Evolutionary conservation across 2,329 filamentous ascomycete species (phyloP).

Genomic region (Periconia sp.): DNA sequence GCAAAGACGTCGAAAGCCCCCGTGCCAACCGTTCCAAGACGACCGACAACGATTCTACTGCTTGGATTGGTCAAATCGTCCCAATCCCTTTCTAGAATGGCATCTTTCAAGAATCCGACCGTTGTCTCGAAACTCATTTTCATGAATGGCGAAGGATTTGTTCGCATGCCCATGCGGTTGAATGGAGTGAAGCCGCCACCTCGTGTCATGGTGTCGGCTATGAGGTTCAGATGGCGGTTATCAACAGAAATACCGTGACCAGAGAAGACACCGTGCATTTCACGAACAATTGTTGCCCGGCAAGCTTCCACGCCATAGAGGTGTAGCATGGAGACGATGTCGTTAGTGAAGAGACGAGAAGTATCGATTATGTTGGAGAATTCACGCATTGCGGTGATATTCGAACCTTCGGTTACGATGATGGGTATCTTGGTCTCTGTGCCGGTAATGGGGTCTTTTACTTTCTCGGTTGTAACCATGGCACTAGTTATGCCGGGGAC

Average conservation of each 20-base stretch:
- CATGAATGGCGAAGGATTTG: slow-evolving; percentile 88
- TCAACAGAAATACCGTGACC: slow-evolving; percentile 94
- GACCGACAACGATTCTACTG: slow-evolving; percentile 85
- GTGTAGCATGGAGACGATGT: slow-evolving; percentile 82
- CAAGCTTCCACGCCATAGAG: slow-evolving; percentile 95
- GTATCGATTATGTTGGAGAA: slow-evolving; percentile 86
- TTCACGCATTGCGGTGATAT: slow-evolving; percentile 87
- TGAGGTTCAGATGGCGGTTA: slow-evolving; percentile 89
- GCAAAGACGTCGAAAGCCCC: slow-evolving; percentile 86
- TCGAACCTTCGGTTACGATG: slow-evolving; percentile 83
- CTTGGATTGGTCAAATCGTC: slow-evolving; percentile 87
- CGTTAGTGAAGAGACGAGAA: slow-evolving; percentile 87
- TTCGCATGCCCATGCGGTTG: slow-evolving; percentile 85
- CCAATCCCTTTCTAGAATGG: slow-evolving; percentile 86
- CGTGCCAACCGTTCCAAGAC: slow-evolving; percentile 82
- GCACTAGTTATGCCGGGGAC: slow-evolving; percentile 79
- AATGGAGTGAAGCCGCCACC: slow-evolving; percentile 89
- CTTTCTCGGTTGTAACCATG: slow-evolving; percentile 64
- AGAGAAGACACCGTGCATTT: slow-evolving; percentile 84
- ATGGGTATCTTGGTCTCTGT: slow-evolving; percentile 51
- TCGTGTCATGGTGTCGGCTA: slow-evolving; percentile 98
- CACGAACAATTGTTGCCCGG: slow-evolving; percentile 82
- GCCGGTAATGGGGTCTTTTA: slow-evolving; percentile 57
- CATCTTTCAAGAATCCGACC: slow-evolving; percentile 89
- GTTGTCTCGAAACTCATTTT: slow-evolving; percentile 99